phyloP scores from a whole-genome alignment of 1,284 basidiomycete species.

The Moesziomyces aphidis region DNA sequence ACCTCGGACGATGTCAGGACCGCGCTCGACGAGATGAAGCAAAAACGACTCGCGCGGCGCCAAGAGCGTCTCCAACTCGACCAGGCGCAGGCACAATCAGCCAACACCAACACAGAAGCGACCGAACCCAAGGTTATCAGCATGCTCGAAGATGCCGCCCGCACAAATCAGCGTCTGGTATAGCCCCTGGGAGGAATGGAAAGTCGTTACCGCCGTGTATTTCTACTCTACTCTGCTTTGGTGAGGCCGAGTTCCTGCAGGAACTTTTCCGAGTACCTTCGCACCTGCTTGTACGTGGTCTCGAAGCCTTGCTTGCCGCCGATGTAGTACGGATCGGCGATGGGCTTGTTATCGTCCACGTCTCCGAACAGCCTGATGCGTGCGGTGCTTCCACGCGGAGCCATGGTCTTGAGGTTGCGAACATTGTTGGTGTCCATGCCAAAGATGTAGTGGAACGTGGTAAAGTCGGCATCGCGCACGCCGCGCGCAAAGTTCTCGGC shows the following conservation, averaged over 20 bases:
- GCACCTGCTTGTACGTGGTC: conserved; percentile 69
- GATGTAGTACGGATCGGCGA: conserved; percentile 69
- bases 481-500: conserved; percentile 66
- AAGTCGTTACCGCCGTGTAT: not conserved
- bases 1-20: conserved; percentile 41
- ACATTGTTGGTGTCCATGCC: conserved; percentile 70
- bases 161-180: not conserved
- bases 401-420: conserved; percentile 65
- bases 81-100: not conserved
- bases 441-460: conserved; percentile 70
- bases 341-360: conserved; percentile 46
- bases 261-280: conserved; percentile 60
- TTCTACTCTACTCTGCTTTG: not conserved
- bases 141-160: not conserved
- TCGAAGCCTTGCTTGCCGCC: conserved; percentile 69
- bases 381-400: conserved; percentile 60
- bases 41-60: conserved; percentile 42
- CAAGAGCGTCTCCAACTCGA: conserved; percentile 27
- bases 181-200: not conserved
- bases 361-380: conserved; percentile 54
- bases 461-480: conserved; percentile 67
- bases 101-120: not conserved
- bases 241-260: conserved; percentile 17
- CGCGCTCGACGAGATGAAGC: conserved; percentile 50
- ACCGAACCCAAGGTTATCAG: not conserved